These are phyloP conservation scores for Periconia macrospinosa DNA, from an alignment of 2,329 filamentous ascomycete species.

Conservation along the genomic window DNA sequence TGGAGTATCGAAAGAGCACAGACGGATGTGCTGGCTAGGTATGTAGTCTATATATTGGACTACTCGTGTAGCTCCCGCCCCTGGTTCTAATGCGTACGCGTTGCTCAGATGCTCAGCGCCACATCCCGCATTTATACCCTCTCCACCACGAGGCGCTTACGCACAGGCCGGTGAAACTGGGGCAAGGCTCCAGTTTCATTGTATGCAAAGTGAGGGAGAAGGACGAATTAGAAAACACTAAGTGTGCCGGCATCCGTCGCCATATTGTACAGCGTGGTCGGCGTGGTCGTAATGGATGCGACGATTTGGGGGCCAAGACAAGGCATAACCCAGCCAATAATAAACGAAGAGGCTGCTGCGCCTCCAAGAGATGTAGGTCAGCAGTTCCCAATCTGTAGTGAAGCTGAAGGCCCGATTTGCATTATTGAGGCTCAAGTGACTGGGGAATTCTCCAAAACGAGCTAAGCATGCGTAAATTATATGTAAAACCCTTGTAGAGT, in stretches of 20 bases:
- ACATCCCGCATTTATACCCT: constrained; percentile 6
- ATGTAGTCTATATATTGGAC: too few relatives aligned
- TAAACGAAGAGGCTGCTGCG: constrained; percentile 8
- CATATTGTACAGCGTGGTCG: not conserved
- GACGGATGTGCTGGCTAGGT: too few relatives aligned
- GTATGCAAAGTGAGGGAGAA: constrained; percentile 3
- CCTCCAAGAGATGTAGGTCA: constrained; percentile 15
- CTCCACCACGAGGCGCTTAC: not conserved
- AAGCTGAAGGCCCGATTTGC: constrained; percentile 6
- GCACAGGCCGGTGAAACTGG: not conserved
- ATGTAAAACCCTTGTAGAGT: not conserved
- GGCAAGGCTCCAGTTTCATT: constrained; percentile 3
- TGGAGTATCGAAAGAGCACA: too few relatives aligned
- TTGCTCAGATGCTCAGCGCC: constrained; percentile 1
- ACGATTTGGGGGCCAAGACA: not conserved
- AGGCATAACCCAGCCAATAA: not conserved
- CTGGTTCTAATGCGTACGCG: not conserved
- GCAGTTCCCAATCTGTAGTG: constrained; percentile 5
- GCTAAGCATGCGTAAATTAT: too few relatives aligned
- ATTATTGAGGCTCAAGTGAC: constrained; percentile 12
- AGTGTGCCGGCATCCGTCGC: constrained; percentile 7
- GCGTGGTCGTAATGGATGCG: not conserved
- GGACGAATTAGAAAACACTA: constrained; percentile 13
- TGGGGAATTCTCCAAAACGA: not conserved
- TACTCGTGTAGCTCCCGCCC: too few relatives aligned